Percentiles rank a stretch among this genome's conserved stretches.
Conservation (phyloP, 768 basidiomycete genomes). For the Termitomyces sp. region DNA sequence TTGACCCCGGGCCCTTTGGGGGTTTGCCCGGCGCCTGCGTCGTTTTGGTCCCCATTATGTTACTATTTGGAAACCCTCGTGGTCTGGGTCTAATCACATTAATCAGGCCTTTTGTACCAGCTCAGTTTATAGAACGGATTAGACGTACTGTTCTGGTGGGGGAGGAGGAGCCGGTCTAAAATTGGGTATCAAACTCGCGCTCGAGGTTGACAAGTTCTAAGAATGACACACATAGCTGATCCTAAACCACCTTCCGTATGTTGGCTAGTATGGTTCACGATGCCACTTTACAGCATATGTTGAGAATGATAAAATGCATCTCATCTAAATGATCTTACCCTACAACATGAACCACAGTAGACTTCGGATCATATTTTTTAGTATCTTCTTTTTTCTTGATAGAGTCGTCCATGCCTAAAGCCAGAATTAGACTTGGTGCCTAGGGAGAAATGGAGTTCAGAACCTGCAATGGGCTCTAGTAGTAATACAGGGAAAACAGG, state of each 20-base stretch:
- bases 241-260: background rate
- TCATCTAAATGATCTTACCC: conserved; percentile 2
- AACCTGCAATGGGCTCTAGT: background rate
- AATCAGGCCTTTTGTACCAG: background rate
- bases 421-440: background rate
- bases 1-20: background rate
- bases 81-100: conserved; percentile 5
- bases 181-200: background rate
- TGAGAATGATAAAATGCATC: background rate
- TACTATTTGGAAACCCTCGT: background rate
- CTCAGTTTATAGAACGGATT: background rate
- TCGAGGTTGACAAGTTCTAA: background rate
- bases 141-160: conserved; percentile 1
- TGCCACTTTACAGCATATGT: background rate
- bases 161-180: background rate
- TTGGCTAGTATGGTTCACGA: conserved; percentile 9
- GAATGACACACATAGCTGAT: conserved; percentile 11
- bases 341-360: conserved; percentile 1
- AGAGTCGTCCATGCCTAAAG: background rate
- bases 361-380: background rate
- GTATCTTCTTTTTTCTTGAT: background rate
- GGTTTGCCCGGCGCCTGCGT: background rate
- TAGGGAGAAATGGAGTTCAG: background rate
- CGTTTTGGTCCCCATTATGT: too few species aligned
- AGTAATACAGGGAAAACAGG: background rate